phyloP scores from a whole-genome alignment of 2,329 filamentous ascomycete species.

The Colletotrichum sp. region DNA sequence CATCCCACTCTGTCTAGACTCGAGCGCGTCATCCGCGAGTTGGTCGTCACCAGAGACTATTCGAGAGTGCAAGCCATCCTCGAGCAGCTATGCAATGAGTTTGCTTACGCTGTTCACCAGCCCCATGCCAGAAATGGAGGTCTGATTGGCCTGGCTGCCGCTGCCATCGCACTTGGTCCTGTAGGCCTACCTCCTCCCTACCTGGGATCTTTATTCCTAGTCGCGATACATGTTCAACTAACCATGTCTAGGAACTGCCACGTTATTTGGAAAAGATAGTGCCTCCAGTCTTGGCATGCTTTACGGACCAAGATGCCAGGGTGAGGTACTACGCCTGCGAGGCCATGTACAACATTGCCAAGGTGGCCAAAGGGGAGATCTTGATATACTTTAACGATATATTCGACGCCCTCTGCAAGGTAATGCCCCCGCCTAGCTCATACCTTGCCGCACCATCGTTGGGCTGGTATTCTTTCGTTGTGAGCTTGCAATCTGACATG shows the following conservation, averaged over 20 bases:
- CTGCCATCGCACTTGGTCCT: constrained; percentile 90
- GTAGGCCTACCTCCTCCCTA: constrained; percentile 58
- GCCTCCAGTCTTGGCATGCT: constrained; percentile 94
- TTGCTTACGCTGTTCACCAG: constrained; percentile 95
- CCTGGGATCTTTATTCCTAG: neutral
- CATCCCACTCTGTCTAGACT: constrained; percentile 60
- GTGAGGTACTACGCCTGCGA: constrained; percentile 99
- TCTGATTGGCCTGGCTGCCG: constrained; percentile 92
- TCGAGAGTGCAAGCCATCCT: constrained; percentile 85
- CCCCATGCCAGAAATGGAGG: constrained; percentile 96
- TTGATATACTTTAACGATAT: constrained; percentile 98
- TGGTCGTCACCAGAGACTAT: constrained; percentile 77
- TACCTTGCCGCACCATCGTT: neutral
- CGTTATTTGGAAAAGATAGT: constrained; percentile 93
- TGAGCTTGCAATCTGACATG: neutral
- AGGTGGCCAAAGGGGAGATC: constrained; percentile 98
- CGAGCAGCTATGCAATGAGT: constrained; percentile 96
- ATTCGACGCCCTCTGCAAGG: constrained; percentile 96
- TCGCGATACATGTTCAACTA: neutral
- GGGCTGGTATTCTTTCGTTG: neutral
- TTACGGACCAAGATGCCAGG: constrained; percentile 95
- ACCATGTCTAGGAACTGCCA: constrained; percentile 75
- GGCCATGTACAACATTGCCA: constrained; percentile 99
- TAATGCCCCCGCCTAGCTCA: constrained; percentile 38
- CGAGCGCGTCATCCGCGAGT: constrained; percentile 87